phyloP scores from a whole-genome alignment of 306 rosid genomes.

The Albizia julibrissin region DNA sequence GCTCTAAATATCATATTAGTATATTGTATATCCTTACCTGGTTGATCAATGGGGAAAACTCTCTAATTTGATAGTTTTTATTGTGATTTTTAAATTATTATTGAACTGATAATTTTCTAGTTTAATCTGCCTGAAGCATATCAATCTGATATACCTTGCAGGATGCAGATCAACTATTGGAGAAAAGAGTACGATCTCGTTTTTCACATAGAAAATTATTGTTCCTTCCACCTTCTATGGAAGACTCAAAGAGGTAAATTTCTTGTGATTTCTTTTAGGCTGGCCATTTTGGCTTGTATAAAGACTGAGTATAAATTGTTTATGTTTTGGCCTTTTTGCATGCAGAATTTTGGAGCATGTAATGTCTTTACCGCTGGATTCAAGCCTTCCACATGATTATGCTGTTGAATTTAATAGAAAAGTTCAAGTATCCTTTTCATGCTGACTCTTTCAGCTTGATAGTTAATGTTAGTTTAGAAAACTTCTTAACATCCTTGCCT shows the following conservation, averaged over 20 bases:
- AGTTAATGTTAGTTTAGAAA: not conserved
- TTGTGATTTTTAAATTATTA: conserved; percentile 18
- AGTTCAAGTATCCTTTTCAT: conserved; percentile 78
- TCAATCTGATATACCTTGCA: conserved; percentile 39
- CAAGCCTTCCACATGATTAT: conserved; percentile 69
- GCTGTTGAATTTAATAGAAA: conserved; percentile 62
- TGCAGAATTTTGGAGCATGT: conserved; percentile 75
- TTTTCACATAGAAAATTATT: conserved; percentile 90
- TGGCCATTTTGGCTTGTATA: not conserved
- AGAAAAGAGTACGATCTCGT: conserved; percentile 94
- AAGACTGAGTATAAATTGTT: conserved; percentile 22
- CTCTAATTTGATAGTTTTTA: conserved; percentile 12
- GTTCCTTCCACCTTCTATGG: conserved; percentile 77
- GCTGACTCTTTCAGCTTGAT: not conserved
- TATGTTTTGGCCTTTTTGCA: conserved; percentile 33
- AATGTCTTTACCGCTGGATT: conserved; percentile 68
- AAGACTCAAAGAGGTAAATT: conserved; percentile 61
- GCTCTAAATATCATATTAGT: not conserved
- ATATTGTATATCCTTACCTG: conserved; percentile 7
- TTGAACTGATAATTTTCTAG: conserved; percentile 18
- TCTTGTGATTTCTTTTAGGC: conserved; percentile 26
- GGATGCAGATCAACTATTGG: conserved; percentile 96
- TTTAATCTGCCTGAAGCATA: conserved; percentile 15
- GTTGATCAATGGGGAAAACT: not conserved
- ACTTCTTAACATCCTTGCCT: not conserved